Percentiles rank a stretch among this genome's conserved stretches.
These are phyloP conservation scores for Suaeda aralocaspica DNA, from an alignment of 148 eudicot species.

Conservation along the genomic window DNA sequence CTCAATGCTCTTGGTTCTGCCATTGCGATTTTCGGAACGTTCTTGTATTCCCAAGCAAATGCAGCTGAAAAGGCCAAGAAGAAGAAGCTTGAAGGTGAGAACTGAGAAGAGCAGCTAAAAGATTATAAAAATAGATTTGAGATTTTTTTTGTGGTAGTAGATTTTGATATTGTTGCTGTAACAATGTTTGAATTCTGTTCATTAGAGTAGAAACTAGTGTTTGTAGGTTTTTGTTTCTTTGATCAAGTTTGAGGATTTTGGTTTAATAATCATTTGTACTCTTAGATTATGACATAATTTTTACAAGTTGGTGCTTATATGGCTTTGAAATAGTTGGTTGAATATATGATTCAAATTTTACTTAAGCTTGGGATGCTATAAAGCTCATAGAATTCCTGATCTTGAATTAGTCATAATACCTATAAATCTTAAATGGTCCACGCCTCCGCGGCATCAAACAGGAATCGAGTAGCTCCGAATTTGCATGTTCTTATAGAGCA, in stretches of 20 bases:
- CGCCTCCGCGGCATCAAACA: no score
- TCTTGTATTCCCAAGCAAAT: conserved; percentile 77
- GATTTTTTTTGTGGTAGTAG: neutral
- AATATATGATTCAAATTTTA: neutral
- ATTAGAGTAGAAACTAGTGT: no score
- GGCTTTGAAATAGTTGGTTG: neutral
- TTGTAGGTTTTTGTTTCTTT: conserved; percentile 1
- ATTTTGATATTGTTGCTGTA: conserved; percentile 12
- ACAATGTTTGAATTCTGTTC: neutral
- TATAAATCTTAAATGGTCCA: no score
- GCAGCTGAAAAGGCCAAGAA: conserved; percentile 48
- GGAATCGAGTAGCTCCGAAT: neutral
- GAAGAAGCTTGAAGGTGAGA: conserved; percentile 55
- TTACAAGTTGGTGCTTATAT: neutral
- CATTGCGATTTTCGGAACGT: conserved; percentile 78
- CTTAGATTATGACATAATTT: conserved; percentile 1
- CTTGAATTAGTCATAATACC: neutral
- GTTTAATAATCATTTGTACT: neutral
- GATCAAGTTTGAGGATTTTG: neutral
- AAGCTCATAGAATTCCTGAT: neutral
- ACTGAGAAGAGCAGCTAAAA: conserved; percentile 48
- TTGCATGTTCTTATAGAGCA: neutral
- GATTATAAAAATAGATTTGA: neutral
- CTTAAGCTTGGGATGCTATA: neutral
- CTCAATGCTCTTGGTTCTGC: conserved; percentile 84